phyloP scores from a whole-genome alignment of 2,329 filamentous ascomycete genomes.

The Fusarium tjaetaba region DNA sequence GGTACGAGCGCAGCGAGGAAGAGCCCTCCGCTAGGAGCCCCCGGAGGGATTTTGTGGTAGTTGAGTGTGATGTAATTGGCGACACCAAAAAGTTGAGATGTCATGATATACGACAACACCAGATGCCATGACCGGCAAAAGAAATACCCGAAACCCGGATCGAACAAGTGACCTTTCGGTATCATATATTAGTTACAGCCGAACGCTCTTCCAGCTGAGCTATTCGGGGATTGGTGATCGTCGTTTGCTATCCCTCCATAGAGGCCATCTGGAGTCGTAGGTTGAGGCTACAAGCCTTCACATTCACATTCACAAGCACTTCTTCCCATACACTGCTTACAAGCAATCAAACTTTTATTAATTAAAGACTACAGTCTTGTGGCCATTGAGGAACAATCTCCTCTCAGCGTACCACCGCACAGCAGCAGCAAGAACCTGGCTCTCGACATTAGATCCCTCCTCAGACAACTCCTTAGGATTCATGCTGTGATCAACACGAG shows the following conservation, averaged over 20 bases:
- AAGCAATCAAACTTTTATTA: slow-evolving; percentile 13
- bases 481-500: slow-evolving; percentile 80
- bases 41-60: background rate
- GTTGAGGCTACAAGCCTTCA: background rate
- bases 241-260: background rate
- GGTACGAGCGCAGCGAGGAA: background rate
- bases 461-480: slow-evolving; percentile 79
- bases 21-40: background rate
- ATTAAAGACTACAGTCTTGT: slow-evolving; percentile 82
- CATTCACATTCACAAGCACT: background rate
- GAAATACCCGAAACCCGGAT: slow-evolving; percentile 41
- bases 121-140: slow-evolving; percentile 8
- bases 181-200: slow-evolving; percentile 34
- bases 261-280: background rate
- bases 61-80: too few relatives aligned
- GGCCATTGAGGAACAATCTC: slow-evolving; percentile 79
- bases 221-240: slow-evolving; percentile 34
- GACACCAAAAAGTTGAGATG: background rate
- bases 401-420: slow-evolving; percentile 87
- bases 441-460: slow-evolving; percentile 86
- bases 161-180: slow-evolving; percentile 43
- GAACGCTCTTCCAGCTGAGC: slow-evolving; percentile 45
- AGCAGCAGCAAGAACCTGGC: slow-evolving; percentile 81
- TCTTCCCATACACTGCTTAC: background rate
- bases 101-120: background rate